A percentile compares a stretch with the other conserved stretches of the same genome.
phyloP scores from a whole-genome alignment of 805 yeast species.

The Yarrowia yakushimensis region DNA sequence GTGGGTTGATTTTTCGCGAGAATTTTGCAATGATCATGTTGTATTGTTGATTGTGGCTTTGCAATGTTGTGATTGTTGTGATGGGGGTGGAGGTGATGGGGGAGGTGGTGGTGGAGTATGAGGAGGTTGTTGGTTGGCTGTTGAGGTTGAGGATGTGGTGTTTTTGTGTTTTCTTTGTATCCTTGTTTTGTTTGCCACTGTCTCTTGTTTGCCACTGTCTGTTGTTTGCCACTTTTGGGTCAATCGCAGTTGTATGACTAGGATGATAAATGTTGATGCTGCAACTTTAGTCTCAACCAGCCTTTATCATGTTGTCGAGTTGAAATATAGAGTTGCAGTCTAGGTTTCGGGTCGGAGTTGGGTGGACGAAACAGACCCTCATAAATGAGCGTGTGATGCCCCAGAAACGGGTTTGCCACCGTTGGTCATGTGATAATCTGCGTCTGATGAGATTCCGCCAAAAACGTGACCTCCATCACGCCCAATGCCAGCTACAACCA shows the following conservation, averaged over 20 bases:
- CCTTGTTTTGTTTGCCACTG: too few relatives aligned
- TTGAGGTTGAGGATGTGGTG: too few relatives aligned
- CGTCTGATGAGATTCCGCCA: not conserved
- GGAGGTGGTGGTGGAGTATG: too few relatives aligned
- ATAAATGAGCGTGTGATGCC: not conserved
- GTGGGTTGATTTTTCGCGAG: constrained; percentile 15
- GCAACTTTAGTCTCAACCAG: not conserved
- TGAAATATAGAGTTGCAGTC: not conserved
- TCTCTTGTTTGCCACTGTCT: too few relatives aligned
- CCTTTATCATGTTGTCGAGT: not conserved
- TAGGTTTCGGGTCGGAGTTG: not conserved
- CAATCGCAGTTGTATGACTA: too few relatives aligned
- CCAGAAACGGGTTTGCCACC: not conserved
- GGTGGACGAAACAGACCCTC: not conserved
- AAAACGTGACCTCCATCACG: too few relatives aligned
- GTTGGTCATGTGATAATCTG: not conserved
- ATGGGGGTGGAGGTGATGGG: not conserved
- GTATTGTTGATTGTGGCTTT: too few relatives aligned
- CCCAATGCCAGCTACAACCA: too few relatives aligned
- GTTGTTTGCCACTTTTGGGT: too few relatives aligned
- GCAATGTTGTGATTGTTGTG: not conserved
- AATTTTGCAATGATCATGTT: constrained; percentile 11
- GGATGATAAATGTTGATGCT: not conserved
- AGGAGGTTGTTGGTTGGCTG: too few relatives aligned
- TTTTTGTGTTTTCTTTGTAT: too few relatives aligned